Evolutionary conservation across 2,329 filamentous ascomycete species (phyloP), one percentile per base, ranked within the genome.

Genomic region (Ophiosphaerella narmari): DNA sequence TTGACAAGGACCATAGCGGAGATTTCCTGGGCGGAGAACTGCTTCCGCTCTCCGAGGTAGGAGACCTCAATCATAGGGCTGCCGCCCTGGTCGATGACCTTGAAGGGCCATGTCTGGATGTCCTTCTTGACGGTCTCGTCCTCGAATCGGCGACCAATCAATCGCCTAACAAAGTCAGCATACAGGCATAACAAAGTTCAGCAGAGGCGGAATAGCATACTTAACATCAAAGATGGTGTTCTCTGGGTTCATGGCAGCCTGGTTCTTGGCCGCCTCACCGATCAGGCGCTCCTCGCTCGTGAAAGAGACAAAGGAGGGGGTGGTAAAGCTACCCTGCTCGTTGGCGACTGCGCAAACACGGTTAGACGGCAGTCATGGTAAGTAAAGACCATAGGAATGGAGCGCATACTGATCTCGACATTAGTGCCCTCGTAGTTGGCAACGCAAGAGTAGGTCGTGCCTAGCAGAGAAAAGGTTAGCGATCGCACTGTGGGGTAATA

Each of bases 201-300:
- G 37, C 31, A 31, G 38, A 7, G 16, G 29, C 48, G 13, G 34
- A 46, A 23, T 3, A 34, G 42, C 88, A 81, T 79, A 94, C 91
- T 97, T 99, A 86, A 96, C 90, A 81, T 99, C 94, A 82, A 97
- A 99, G 80, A 99, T 85, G 70, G 94, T 99, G 85, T 97, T 97
- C 76, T 80, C 79, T 60, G 94, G 94, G 90, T 99, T 99, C 91
- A 97, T 96, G 74, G 94, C 93, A 75, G 93, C 94, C 87, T 97
- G 92, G 85, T 99, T 99, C 90, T 97, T 99, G 75, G 94, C 94
- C 56, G 94, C 93, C 86, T 97, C 94, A 84, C 94, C 94, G 75
- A 97, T 97, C 81, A 99, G 83, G 80, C 94, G 92, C 86, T 99
- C 94, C 83, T 96, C 91, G 73, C 93, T 88, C 76, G 91, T 97